A percentile compares a stretch with the other conserved stretches of the same genome.
phyloP scores from a whole-genome alignment of 1,284 basidiomycete genomes.

The Apiotrichum brassicae region DNA sequence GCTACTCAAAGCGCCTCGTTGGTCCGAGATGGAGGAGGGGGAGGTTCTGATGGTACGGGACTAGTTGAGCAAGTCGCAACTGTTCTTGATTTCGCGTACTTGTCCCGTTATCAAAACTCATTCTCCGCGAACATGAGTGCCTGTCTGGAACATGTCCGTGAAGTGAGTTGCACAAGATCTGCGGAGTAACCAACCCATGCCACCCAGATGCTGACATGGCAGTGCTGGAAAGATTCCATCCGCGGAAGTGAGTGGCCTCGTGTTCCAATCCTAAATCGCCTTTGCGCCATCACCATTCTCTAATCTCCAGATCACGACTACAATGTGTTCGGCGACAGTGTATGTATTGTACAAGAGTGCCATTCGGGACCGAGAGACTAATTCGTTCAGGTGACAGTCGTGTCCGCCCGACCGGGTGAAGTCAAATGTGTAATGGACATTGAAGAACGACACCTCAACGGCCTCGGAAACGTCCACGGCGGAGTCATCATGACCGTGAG shows the following conservation, averaged over 20 bases:
- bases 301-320: constrained; percentile 8
- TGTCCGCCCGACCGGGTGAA: constrained; percentile 13
- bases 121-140: constrained; percentile 3
- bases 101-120: too few species aligned
- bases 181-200: too few species aligned
- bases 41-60: too few species aligned
- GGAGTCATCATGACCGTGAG: constrained; percentile 12
- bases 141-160: constrained; percentile 10
- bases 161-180: constrained; percentile 2
- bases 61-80: too few species aligned
- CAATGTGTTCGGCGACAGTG: constrained; percentile 4
- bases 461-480: constrained; percentile 10
- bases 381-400: constrained; percentile 9
- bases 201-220: neutral
- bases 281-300: too few species aligned
- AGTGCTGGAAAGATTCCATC: constrained; percentile 3
- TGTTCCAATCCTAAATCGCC: too few species aligned
- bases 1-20: too few species aligned
- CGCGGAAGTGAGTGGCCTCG: constrained; percentile 1
- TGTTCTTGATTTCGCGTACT: too few species aligned
- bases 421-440: constrained; percentile 6
- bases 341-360: neutral
- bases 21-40: too few species aligned
- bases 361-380: too few species aligned
- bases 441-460: constrained; percentile 9